Evolutionary conservation across 2,329 filamentous ascomycete species (phyloP).

Genomic region (Aspergillus quadricinctus): DNA sequence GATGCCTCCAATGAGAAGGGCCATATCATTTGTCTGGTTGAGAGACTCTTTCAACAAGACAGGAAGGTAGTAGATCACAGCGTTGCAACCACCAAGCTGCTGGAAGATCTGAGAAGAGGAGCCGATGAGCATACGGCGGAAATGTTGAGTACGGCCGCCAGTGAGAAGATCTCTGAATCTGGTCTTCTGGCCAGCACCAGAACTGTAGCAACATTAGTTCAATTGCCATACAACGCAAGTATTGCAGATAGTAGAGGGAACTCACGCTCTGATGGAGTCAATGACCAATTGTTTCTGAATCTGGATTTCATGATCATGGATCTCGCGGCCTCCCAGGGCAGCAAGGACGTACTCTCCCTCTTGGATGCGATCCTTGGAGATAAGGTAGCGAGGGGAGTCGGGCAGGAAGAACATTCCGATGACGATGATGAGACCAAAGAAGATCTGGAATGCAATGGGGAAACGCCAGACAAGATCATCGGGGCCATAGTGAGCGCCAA

Average conservation of each 20-base stretch:
- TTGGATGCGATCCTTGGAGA: conserved; percentile 42
- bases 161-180: conserved; percentile 41
- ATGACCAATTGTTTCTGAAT: conserved; percentile 62
- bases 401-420: conserved; percentile 42
- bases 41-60: conserved; percentile 47
- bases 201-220: conserved; percentile 42
- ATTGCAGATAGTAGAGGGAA: conserved; percentile 4
- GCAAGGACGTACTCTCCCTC: conserved; percentile 50
- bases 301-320: conserved; percentile 54
- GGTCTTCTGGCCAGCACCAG: conserved; percentile 50
- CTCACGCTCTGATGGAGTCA: conserved; percentile 61
- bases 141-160: conserved; percentile 36
- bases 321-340: conserved; percentile 44
- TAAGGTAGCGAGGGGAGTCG: conserved; percentile 45
- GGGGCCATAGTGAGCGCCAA: conserved; percentile 38
- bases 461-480: conserved; percentile 46
- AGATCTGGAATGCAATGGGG: conserved; percentile 51
- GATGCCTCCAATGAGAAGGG: conserved; percentile 51
- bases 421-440: conserved; percentile 46
- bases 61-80: conserved; percentile 47
- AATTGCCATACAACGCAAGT: conserved; percentile 31
- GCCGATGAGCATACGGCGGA: conserved; percentile 39
- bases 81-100: conserved; percentile 49
- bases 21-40: conserved; percentile 37
- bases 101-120: conserved; percentile 43